These are phyloP conservation scores for Populus hybrid DNA, from an alignment of 441 rosid species.

Conservation along the genomic window DNA sequence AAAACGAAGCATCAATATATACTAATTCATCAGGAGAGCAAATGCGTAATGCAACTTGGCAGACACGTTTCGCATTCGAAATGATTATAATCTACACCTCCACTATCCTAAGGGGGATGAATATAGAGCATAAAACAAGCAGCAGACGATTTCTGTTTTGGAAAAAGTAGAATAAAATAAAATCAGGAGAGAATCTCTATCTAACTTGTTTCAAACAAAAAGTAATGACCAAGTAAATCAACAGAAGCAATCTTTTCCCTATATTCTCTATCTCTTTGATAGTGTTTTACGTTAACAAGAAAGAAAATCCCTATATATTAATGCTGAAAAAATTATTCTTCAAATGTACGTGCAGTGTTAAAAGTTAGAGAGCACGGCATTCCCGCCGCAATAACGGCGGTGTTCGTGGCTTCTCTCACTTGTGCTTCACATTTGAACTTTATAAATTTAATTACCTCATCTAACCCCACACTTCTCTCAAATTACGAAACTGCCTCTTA, in stretches of 20 bases:
- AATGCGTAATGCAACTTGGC: slow-evolving; percentile 20
- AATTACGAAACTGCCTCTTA: slow-evolving; percentile 41
- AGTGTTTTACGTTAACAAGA: not conserved
- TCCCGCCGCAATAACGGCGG: slow-evolving; percentile 81
- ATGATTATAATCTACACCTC: slow-evolving; percentile 13
- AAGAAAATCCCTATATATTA: not conserved
- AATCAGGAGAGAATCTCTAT: slow-evolving; percentile 15
- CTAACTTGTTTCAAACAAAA: not conserved
- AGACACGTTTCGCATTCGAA: slow-evolving; percentile 21
- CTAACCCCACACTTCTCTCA: slow-evolving; percentile 28
- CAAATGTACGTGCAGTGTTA: not conserved
- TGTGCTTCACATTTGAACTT: slow-evolving; percentile 13
- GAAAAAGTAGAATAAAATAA: not conserved
- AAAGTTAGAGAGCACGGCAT: slow-evolving; percentile 37
- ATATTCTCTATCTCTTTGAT: not conserved
- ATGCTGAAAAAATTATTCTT: not conserved
- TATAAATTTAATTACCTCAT: slow-evolving; percentile 9
- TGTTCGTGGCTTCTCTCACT: slow-evolving; percentile 27
- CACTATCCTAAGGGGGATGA: slow-evolving; percentile 28
- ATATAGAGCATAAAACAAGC: slow-evolving; percentile 20
- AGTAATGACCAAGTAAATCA: not conserved
- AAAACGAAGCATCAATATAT: not conserved
- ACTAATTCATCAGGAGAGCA: not conserved
- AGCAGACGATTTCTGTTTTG: no score
- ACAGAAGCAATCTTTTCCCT: not conserved